Evolutionary conservation across 371 early-diverging fungal genomes (phyloP), one percentile per base, ranked within the genome.

Genomic region (Mucor plumbeus): DNA sequence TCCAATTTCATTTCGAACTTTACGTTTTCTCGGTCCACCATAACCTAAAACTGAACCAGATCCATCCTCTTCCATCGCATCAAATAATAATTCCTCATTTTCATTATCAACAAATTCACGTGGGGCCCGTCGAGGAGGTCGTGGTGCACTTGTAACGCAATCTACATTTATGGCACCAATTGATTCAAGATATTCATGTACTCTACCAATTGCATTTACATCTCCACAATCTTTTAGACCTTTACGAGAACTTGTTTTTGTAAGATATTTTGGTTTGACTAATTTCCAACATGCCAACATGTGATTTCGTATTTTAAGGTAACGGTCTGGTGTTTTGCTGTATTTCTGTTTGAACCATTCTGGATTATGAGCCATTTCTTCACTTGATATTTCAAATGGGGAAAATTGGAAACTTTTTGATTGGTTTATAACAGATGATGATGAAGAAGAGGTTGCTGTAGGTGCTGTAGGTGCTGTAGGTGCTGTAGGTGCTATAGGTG

Each of bases 151-250:
- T 41, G 77, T 75, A 3, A 67, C 69, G 50, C 79, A 78, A 47
- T 81, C 83, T 10, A 87, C 76, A 66, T 97, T 97, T 69, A 97
- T 95, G 13, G 87, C 90, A 7, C 91, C 91, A 21, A 90, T 72
- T n/a, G 70, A 75, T 70, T 96, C 95, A 34, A 97, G 76, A 76
- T 91, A 96, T 15, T 85, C 69, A 75, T 96, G 96, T 7, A 97
- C 92, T 7, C 97, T 83, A 3, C 93, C 89, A 36, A 97, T 94
- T 3, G 95, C 95, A 75, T 97, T 94, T 17, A 96, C 96, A 69
- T 96, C 96, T 17, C 96, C 96, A 64, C 89, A 91, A 71, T 90
- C 87, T 36, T 74, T 69, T 1, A 83, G 64, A 6, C 73, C 78
- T 43, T 68, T 72, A 15, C 83, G 61, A 6, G 81, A 77, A 47